A percentile compares a stretch with the other conserved stretches of the same genome.
phyloP scores from a whole-genome alignment of 2,329 filamentous ascomycete species.

The Cadophora luteo-olivacea region DNA sequence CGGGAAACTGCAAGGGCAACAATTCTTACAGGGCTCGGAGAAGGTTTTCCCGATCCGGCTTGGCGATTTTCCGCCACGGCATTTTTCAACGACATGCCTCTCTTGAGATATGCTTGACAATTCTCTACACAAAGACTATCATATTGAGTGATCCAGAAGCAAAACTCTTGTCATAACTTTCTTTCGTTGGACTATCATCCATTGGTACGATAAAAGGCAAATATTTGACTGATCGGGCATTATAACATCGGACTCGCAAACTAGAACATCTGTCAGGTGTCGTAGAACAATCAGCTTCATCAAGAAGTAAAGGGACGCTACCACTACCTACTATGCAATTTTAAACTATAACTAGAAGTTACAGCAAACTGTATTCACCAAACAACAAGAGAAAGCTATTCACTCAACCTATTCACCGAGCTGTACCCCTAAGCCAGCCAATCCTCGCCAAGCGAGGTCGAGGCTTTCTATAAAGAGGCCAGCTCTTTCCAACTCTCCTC shows the following conservation, averaged over 20 bases:
- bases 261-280: neutral
- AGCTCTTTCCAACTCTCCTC: neutral
- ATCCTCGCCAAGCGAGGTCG: neutral
- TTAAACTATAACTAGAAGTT: neutral
- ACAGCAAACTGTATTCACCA: neutral
- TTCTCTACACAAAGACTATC: neutral
- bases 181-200: neutral
- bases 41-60: slow-evolving; percentile 16
- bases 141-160: neutral
- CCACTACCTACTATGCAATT: neutral
- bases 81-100: slow-evolving; percentile 18
- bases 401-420: neutral
- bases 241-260: neutral
- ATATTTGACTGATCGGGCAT: neutral
- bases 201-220: neutral
- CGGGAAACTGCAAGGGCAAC: neutral
- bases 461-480: neutral
- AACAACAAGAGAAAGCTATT: neutral
- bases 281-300: too few relatives aligned
- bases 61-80: neutral
- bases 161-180: neutral
- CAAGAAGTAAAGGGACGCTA: too few relatives aligned
- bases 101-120: neutral
- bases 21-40: slow-evolving; percentile 1
- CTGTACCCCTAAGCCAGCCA: neutral